Evolutionary conservation across 2,329 filamentous ascomycete genomes (phyloP).

Genomic region (Pestalotiopsis sp.): DNA sequence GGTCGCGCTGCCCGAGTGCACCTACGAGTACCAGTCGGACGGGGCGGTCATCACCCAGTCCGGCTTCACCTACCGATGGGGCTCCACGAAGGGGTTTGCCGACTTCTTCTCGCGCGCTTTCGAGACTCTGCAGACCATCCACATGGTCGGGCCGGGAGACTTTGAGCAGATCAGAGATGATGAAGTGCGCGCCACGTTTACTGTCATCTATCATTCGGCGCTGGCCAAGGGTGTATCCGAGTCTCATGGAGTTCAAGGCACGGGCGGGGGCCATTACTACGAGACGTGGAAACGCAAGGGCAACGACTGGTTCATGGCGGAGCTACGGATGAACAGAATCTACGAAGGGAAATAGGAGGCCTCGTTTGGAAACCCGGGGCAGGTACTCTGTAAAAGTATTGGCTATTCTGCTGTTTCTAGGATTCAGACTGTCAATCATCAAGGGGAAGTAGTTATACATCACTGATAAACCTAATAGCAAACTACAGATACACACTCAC

Average conservation of each 20-base stretch:
- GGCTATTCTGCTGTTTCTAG: background rate
- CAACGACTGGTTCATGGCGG: conserved; percentile 10
- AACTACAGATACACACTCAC: background rate
- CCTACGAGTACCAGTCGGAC: conserved; percentile 12
- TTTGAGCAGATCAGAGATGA: conserved; percentile 15
- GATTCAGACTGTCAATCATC: too few relatives aligned
- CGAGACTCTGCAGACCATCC: conserved; percentile 14
- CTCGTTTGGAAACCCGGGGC: background rate
- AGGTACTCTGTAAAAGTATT: background rate
- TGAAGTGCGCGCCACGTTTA: conserved; percentile 16
- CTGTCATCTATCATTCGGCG: conserved; percentile 8
- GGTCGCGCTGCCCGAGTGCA: conserved; percentile 12
- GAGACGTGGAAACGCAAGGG: conserved; percentile 6
- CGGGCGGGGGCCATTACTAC: conserved; percentile 10
- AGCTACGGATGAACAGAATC: background rate
- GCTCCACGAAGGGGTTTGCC: conserved; percentile 4
- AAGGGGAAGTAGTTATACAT: too few relatives aligned
- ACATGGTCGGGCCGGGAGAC: conserved; percentile 14
- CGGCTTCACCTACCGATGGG: conserved; percentile 11
- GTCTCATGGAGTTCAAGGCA: conserved; percentile 8
- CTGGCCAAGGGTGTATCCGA: background rate
- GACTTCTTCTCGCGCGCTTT: conserved; percentile 13
- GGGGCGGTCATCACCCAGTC: conserved; percentile 9
- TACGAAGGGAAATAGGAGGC: conserved; percentile 1
- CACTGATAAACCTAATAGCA: too few relatives aligned